Base-by-base conservation (phyloP, 2,329 filamentous ascomycete genomes). In the Penicillium sp. region DNA sequence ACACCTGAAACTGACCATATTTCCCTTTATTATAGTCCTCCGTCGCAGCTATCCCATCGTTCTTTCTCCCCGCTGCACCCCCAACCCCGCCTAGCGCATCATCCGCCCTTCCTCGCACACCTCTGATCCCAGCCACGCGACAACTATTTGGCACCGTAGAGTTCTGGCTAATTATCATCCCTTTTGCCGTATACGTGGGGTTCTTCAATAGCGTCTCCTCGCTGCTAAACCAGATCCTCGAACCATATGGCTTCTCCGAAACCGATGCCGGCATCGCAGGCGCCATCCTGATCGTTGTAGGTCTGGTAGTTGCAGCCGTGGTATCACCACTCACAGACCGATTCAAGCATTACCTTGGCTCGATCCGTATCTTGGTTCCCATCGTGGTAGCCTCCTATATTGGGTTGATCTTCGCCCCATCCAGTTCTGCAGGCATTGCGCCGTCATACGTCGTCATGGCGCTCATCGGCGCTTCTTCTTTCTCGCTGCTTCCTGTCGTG, bases 151-250 rank as follows among this genome's bases (percentile, higher is more conserved):
- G 69, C 31, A 90, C 86, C 5, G 79, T 84, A 19, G 88, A 93
- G 70, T 89, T 96, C 75, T 96, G 88, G 83, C 83, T 96, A 61
- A 77, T 97, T 63, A 79, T 93, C 60, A 68, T 93, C 58, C 88
- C 93, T n/a, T 98, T 93, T 77, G 78, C 85, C 62, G 76, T 93
- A 67, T 96, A 92, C 74, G 91, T 96, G 60, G 92, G 90, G 67
- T 88, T 95, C 78, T 99, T 99, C 86, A 98, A 98, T 81, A 89
- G 89, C 64, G 81, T 93, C 64, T 96, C 92, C 50, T 90, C 90
- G 1, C 85, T 98, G 1, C 82, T 98, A 10, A 96, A 93, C 78
- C 93, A 97, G 72, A 91, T 98, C 71, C 84, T 98, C 62, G 80
- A 85, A 39, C 95, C 95, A 0, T 93, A 97, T 77, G 90, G 86